Evolutionary conservation across 768 basidiomycete genomes (phyloP), one percentile per base, ranked within the genome.

Genomic region (Punctularia strigosozonata): DNA sequence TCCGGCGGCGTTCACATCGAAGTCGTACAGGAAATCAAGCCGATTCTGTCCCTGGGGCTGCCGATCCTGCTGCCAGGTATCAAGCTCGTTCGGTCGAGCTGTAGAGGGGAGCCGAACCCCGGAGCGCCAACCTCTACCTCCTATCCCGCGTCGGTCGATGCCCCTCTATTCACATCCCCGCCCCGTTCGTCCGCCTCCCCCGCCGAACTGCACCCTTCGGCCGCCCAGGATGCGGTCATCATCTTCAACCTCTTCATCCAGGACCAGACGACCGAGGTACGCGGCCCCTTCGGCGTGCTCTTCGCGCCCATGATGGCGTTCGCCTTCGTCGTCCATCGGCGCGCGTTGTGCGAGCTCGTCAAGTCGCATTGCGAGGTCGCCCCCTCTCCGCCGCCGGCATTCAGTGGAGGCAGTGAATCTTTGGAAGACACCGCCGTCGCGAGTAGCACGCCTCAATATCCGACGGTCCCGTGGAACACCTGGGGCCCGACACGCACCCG

Each of bases 401-500:
- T n/a, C n/a, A n/a, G n/a, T n/a, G n/a, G n/a, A n/a, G n/a, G n/a
- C n/a, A n/a, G n/a, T n/a, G n/a, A n/a, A n/a, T n/a, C n/a, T n/a
- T n/a, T n/a, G n/a, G n/a, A n/a, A n/a, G n/a, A n/a, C n/a, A n/a
- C n/a, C n/a, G n/a, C n/a, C n/a, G n/a, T n/a, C n/a, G n/a, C n/a
- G n/a, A n/a, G n/a, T n/a, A n/a, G n/a, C n/a, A n/a, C n/a, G n/a
- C 6, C 32, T 36, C 25, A 17, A 34, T 12, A 25, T 20, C 2
- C 18, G 19, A 35, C 18, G 4, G 22, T 50, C 17, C 34, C 43
- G 0, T 58, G 55, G 55, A 28, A 26, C 4, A 33, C 36, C 1
- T 58, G 56, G 56, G 56, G 55, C 13, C 41, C 47, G 20, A n/a
- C 41, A 0, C 35, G 28, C 4, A 49, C 49, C 20, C 51, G 55